Percentiles rank a stretch among this genome's conserved stretches.
Evolutionary conservation across 768 basidiomycete species (phyloP).

Genomic region (Chalciporus chontae): DNA sequence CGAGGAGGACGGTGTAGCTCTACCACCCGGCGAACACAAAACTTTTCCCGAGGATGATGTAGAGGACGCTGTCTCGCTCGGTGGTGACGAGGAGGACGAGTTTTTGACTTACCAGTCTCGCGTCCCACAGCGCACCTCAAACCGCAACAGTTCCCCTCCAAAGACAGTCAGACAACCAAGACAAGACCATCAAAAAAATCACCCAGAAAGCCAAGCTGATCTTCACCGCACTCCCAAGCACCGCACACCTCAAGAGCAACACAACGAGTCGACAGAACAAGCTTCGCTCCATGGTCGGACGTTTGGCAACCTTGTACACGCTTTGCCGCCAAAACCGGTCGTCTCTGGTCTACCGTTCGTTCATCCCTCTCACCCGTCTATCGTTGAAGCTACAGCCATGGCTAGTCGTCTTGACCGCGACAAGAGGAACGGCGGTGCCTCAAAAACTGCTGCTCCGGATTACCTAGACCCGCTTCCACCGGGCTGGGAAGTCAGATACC

Average conservation of each 20-base stretch:
- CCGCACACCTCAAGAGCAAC: constrained; percentile 8
- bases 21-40: constrained; percentile 37
- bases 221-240: constrained; percentile 5
- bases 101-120: constrained; percentile 44
- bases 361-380: constrained; percentile 54
- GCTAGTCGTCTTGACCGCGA: constrained; percentile 43
- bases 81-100: constrained; percentile 68
- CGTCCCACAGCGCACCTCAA: constrained; percentile 26
- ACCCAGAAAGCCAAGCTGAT: not conserved
- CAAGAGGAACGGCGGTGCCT: constrained; percentile 35
- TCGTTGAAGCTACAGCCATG: constrained; percentile 63
- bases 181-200: constrained; percentile 9
- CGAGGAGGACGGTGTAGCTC: constrained; percentile 42
- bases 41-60: constrained; percentile 37
- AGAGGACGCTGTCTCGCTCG: constrained; percentile 68
- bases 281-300: constrained; percentile 23
- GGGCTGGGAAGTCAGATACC: constrained; percentile 57
- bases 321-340: constrained; percentile 65
- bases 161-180: constrained; percentile 11
- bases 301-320: constrained; percentile 52
- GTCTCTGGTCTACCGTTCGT: constrained; percentile 48
- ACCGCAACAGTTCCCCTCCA: constrained; percentile 18
- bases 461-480: constrained; percentile 42
- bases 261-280: constrained; percentile 15
- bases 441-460: constrained; percentile 26